Evolutionary conservation across 2,329 filamentous ascomycete species (phyloP), one percentile per base, ranked within the genome.

Genomic region (Huntiella abstrusa): DNA sequence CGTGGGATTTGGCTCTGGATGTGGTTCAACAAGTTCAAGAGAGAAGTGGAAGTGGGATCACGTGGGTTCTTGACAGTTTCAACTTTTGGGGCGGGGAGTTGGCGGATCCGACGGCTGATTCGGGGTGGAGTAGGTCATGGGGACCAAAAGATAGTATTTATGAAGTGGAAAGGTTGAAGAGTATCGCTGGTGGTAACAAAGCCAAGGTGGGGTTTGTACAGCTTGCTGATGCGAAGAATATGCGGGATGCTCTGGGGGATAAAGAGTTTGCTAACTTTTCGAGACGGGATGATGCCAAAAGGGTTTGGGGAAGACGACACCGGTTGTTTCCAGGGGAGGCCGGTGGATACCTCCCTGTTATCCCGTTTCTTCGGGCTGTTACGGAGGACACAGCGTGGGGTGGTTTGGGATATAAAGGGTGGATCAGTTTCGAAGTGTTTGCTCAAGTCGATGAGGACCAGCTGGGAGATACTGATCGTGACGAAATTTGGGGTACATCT

Each of bases 21-120:
- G 41, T 49, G 0, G 43, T 55, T n/a, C 12, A 32, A 15, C 36
- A 38, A 4, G 34, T 51, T 28, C 15, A 17, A 11, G 28, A 35
- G 16, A 16, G 39, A 5, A 32, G 32, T 48, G 48, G 15, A 49
- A 34, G 49, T 8, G 17, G 17, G 17, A 54, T 55, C 41, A 45
- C n/a, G 17, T 33, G 47, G 13, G 42, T 63, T 2, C 50, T 52
- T 13, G 56, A 62, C 16, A 57, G 55, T 2, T 58, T 59, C 34
- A 54, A 58, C 44, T 50, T 58, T 13, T 52, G 50, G 42, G 54
- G 49, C 28, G 37, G 47, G 33, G 45, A 36, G 4, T 35, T 41
- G 11, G 41, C 36, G 8, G 43, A 48, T n/a, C 42, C 42, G 12
- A 41, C 42, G 6, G 33, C 32, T 7, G 3, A 6, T 10, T 33